Percentiles rank a stretch among this genome's conserved stretches.
phyloP scores from a whole-genome alignment of 805 yeast genomes.

The Candida adriatica region DNA sequence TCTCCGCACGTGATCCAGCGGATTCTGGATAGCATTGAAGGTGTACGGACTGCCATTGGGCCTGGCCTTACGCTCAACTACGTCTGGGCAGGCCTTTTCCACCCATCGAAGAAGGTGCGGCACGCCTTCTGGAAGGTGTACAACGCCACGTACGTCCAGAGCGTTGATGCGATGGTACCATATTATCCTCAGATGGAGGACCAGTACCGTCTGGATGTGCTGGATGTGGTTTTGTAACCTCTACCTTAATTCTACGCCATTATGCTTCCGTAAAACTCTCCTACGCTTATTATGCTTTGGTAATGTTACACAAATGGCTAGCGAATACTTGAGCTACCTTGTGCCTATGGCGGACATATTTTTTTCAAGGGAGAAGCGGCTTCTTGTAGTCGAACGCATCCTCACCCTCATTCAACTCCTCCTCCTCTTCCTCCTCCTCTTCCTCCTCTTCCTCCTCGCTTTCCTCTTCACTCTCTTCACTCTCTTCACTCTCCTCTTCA shows the following conservation, averaged over 20 bases:
- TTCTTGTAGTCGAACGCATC: too few species aligned
- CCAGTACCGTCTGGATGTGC: constrained; percentile 14
- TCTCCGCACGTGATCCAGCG: constrained; percentile 92
- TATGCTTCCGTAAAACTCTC: background rate
- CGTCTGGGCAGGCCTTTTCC: constrained; percentile 83
- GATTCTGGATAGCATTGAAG: constrained; percentile 73
- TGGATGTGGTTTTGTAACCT: constrained; percentile 18
- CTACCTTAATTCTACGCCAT: too few species aligned
- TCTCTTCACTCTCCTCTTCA: constrained; percentile 27
- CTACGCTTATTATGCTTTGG: background rate
- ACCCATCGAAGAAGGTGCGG: constrained; percentile 87
- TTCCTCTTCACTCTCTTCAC: constrained; percentile 24
- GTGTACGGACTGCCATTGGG: constrained; percentile 67
- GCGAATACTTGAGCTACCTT: too few species aligned
- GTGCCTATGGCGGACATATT: too few species aligned
- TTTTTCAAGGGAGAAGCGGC: too few species aligned
- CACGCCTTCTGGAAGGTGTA: constrained; percentile 79
- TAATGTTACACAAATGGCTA: background rate
- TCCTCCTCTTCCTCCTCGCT: constrained; percentile 11
- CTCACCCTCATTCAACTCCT: too few species aligned
- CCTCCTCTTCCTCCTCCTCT: constrained; percentile 2
- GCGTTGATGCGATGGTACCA: constrained; percentile 73
- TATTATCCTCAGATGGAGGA: constrained; percentile 56
- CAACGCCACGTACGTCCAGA: constrained; percentile 69
- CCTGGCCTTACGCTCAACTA: constrained; percentile 69